phyloP scores from a whole-genome alignment of 495 filamentous ascomycete genomes.

The Podospora pseudoanserina region DNA sequence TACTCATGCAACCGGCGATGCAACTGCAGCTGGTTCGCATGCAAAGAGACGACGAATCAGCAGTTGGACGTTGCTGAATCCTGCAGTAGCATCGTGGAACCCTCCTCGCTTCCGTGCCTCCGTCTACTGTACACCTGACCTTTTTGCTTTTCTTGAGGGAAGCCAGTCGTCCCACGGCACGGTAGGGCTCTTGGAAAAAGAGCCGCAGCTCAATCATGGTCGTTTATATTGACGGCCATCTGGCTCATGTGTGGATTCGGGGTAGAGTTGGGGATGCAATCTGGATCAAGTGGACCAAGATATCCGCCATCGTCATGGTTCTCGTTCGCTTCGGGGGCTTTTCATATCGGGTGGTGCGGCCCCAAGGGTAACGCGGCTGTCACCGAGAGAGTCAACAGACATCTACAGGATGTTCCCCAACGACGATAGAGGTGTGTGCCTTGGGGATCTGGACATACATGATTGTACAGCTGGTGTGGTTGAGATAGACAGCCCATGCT shows the following conservation, averaged over 20 bases:
- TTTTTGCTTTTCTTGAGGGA: conserved; percentile 16
- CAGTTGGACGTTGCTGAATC: conserved; percentile 1
- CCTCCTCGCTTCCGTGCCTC: conserved; percentile 8
- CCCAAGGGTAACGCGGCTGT: not conserved
- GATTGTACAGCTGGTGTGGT: too few relatives aligned
- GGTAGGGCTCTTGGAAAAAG: not conserved
- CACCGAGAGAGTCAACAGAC: not conserved
- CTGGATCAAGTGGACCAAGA: conserved; percentile 25
- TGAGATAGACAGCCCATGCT: too few relatives aligned
- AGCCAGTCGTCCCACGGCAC: conserved; percentile 2
- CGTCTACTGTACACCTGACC: conserved; percentile 24
- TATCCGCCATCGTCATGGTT: too few relatives aligned
- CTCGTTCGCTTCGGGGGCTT: not conserved
- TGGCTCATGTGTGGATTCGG: conserved; percentile 25
- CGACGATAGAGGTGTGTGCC: too few relatives aligned
- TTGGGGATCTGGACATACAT: too few relatives aligned
- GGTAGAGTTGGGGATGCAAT: conserved; percentile 27
- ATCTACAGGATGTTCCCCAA: not conserved
- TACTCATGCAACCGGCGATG: conserved; percentile 1
- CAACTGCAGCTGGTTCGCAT: conserved; percentile 3
- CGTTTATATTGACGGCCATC: conserved; percentile 12
- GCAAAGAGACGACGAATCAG: conserved; percentile 15
- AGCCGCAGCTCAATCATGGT: conserved; percentile 4
- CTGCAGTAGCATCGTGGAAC: conserved; percentile 14
- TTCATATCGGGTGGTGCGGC: not conserved